Evolutionary conservation across 192 early-diverging fungal species (phyloP).

Genomic region (Coemansia sp.): DNA sequence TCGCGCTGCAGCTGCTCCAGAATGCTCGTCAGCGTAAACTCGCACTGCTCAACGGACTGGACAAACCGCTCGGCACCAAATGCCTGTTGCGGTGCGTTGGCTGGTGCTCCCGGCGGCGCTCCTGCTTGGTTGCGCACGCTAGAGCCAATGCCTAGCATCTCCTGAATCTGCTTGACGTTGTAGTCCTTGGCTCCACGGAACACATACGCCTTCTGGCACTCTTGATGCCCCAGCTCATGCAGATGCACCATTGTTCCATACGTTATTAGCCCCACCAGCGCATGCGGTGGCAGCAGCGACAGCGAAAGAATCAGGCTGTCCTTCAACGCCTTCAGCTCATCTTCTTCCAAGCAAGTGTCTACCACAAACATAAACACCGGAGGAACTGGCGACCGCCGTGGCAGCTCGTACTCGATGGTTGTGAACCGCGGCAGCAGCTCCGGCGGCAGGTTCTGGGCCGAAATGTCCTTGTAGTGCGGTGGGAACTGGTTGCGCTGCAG

Average conservation of each 20-base stretch:
- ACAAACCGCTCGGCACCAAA: constrained; percentile 72
- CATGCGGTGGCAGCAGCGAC: constrained; percentile 86
- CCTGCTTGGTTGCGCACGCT: constrained; percentile 48
- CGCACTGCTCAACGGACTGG: constrained; percentile 89
- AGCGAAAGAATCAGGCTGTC: constrained; percentile 88
- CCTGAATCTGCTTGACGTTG: constrained; percentile 89
- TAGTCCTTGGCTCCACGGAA: constrained; percentile 98
- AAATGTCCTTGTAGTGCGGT: constrained; percentile 96
- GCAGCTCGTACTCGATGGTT: constrained; percentile 94
- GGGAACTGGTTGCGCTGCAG: constrained; percentile 95
- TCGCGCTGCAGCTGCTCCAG: constrained; percentile 96
- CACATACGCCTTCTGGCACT: constrained; percentile 97
- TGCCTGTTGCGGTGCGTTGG: constrained; percentile 40
- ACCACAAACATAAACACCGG: constrained; percentile 97
- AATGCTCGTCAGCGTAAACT: constrained; percentile 92
- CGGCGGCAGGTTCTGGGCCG: constrained; percentile 84
- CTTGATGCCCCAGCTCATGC: constrained; percentile 92
- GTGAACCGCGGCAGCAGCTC: constrained; percentile 90
- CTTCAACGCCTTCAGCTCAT: constrained; percentile 93
- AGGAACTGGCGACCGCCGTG: constrained; percentile 79
- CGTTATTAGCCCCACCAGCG: constrained; percentile 93
- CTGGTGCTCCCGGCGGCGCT: constrained; percentile 15
- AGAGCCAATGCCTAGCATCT: constrained; percentile 86
- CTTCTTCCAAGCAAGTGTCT: constrained; percentile 94
- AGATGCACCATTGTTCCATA: constrained; percentile 99